These are phyloP conservation scores for Neonectria sp. DNA, from an alignment of 2,329 filamentous ascomycete species.

Conservation along the genomic window DNA sequence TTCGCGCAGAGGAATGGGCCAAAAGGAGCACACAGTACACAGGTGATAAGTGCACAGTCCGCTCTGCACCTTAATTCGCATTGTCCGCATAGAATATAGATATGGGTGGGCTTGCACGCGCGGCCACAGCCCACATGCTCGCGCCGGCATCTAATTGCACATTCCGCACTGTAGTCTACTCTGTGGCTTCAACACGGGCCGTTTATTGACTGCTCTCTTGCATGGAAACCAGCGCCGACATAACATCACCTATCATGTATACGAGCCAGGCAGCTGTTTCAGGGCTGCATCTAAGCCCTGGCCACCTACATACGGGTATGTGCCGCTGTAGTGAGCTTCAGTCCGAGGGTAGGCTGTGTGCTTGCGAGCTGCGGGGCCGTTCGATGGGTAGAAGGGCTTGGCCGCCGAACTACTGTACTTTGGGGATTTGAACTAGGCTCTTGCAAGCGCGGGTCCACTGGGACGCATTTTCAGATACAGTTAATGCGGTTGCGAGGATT, in stretches of 20 bases:
- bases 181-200: neutral
- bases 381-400: neutral
- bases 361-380: neutral
- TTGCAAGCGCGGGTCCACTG: neutral
- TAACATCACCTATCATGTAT: constrained; percentile 1
- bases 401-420: neutral
- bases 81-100: neutral
- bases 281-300: constrained; percentile 4
- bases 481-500: neutral
- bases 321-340: constrained; percentile 5
- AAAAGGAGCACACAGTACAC: neutral
- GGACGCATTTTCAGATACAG: neutral
- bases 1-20: neutral
- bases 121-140: neutral
- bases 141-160: neutral
- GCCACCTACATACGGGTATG: neutral
- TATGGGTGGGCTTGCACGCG: neutral
- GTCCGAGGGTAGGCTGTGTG: neutral
- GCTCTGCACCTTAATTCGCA: neutral
- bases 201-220: neutral
- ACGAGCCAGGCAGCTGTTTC: constrained; percentile 1
- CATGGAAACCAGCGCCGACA: neutral
- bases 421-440: neutral
- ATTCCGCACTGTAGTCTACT: neutral
- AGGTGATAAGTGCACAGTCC: neutral